A percentile compares a stretch with the other conserved stretches of the same genome.
Conservation (phyloP, 1,139 yeast species). For the Meyerozyma smithsonii region DNA sequence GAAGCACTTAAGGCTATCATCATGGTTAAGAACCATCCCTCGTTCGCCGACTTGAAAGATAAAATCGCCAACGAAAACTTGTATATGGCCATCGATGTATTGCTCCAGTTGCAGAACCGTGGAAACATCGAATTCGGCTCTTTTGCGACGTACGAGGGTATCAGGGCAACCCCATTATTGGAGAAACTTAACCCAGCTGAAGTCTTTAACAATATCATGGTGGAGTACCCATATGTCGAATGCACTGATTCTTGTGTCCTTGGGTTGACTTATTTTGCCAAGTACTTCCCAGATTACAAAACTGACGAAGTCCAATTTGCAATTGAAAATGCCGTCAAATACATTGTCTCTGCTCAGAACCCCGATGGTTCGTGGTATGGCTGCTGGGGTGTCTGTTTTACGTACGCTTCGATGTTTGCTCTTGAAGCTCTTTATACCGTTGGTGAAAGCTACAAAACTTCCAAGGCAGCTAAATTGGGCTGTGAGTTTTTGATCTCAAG, state of each 20-base stretch:
- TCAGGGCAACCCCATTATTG: slow-evolving; percentile 73
- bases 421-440: slow-evolving; percentile 81
- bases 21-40: slow-evolving; percentile 74
- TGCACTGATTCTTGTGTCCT: slow-evolving; percentile 94
- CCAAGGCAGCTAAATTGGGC: slow-evolving; percentile 60
- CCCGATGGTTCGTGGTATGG: slow-evolving; percentile 97
- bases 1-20: slow-evolving; percentile 91
- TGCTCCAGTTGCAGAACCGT: slow-evolving; percentile 68
- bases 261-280: slow-evolving; percentile 77
- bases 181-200: slow-evolving; percentile 91
- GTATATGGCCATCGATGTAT: slow-evolving; percentile 66
- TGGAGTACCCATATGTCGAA: slow-evolving; percentile 96
- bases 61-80: slow-evolving; percentile 52
- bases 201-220: slow-evolving; percentile 97
- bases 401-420: slow-evolving; percentile 98
- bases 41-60: slow-evolving; percentile 43
- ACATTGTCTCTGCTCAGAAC: slow-evolving; percentile 63
- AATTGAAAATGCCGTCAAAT: slow-evolving; percentile 67
- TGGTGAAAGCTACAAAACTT: slow-evolving; percentile 58
- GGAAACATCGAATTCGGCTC: slow-evolving; percentile 84
- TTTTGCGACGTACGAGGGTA: slow-evolving; percentile 85
- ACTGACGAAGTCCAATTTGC: slow-evolving; percentile 60
- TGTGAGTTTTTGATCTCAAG: slow-evolving; percentile 78
- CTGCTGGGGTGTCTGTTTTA: slow-evolving; percentile 95
- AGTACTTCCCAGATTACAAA: slow-evolving; percentile 59